Conservation (phyloP, 768 basidiomycete species). For the Lactarius psammicola region DNA sequence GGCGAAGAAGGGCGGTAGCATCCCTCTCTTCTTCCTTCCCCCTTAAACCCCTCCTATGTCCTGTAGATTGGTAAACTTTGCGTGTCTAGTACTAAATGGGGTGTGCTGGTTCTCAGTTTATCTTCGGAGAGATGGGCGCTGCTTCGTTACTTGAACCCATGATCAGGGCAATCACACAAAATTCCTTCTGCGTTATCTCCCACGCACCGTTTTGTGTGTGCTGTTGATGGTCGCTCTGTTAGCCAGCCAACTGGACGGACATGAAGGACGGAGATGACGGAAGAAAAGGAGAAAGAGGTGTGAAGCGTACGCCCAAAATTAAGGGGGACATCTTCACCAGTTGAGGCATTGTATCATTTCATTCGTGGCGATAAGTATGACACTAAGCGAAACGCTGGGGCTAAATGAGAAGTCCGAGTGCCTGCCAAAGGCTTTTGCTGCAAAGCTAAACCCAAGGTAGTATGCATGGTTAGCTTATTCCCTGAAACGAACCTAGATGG, state of each 20-base stretch:
- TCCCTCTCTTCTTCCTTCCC: background rate
- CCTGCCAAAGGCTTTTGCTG: background rate
- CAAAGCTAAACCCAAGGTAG: background rate
- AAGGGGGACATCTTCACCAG: too few species aligned
- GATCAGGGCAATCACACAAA: background rate
- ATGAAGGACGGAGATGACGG: background rate
- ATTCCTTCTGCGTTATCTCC: background rate
- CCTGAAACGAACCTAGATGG: background rate
- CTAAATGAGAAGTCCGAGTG: background rate
- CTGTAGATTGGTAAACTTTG: background rate
- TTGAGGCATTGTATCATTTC: too few species aligned
- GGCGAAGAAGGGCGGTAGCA: background rate
- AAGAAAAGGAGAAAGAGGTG: background rate
- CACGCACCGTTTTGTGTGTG: background rate
- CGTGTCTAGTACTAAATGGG: background rate
- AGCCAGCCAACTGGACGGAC: background rate
- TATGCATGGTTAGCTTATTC: background rate
- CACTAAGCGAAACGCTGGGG: background rate
- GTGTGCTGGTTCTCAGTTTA: background rate
- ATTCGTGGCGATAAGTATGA: background rate
- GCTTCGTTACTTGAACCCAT: background rate
- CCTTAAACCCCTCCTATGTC: background rate
- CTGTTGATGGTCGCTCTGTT: background rate
- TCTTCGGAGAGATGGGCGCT: background rate
- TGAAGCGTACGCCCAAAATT: background rate